phyloP scores from a whole-genome alignment of 176 grass and related monocot genomes.

The Miscanthus lutarioriparius region DNA sequence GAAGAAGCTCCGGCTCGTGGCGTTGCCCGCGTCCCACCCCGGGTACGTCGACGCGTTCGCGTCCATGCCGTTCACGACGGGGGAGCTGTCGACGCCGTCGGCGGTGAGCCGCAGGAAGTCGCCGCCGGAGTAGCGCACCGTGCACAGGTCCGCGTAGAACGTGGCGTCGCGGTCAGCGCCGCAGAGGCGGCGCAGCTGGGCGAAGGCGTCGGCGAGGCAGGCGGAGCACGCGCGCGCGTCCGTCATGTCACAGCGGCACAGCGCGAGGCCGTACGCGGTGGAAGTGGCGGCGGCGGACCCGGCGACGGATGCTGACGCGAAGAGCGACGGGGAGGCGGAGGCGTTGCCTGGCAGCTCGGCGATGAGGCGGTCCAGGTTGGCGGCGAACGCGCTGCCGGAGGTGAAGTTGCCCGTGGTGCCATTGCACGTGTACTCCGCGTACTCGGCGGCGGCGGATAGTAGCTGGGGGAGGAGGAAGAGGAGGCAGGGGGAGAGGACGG shows the following conservation, averaged over 20 bases:
- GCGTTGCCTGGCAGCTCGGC: conserved; percentile 24
- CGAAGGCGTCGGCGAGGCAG: conserved; percentile 38
- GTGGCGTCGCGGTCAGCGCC: conserved; percentile 33
- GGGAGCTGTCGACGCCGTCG: conserved; percentile 23
- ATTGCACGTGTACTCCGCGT: conserved; percentile 37
- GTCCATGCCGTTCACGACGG: conserved; percentile 42
- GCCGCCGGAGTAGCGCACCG: conserved; percentile 5
- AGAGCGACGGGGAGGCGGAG: conserved; percentile 20
- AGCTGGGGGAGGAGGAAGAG: not conserved
- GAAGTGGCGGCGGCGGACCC: not conserved
- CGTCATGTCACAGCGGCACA: conserved; percentile 35
- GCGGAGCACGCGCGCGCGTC: conserved; percentile 13
- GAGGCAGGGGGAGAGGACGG: not conserved
- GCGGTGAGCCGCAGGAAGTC: not conserved
- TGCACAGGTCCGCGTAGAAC: conserved; percentile 34
- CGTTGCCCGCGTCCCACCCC: conserved; percentile 45
- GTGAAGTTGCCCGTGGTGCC: conserved; percentile 49
- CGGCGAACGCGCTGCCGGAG: conserved; percentile 31
- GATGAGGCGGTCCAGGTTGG: conserved; percentile 47
- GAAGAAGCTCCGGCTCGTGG: conserved; percentile 44
- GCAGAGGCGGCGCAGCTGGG: conserved; percentile 35
- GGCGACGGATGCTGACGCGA: conserved; percentile 11
- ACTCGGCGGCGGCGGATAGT: not conserved
- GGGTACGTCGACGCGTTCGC: conserved; percentile 43
- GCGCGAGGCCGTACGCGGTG: conserved; percentile 32